Conservation (phyloP, 371 early-diverging fungal genomes). For the Basidiobolus meristosporus region DNA sequence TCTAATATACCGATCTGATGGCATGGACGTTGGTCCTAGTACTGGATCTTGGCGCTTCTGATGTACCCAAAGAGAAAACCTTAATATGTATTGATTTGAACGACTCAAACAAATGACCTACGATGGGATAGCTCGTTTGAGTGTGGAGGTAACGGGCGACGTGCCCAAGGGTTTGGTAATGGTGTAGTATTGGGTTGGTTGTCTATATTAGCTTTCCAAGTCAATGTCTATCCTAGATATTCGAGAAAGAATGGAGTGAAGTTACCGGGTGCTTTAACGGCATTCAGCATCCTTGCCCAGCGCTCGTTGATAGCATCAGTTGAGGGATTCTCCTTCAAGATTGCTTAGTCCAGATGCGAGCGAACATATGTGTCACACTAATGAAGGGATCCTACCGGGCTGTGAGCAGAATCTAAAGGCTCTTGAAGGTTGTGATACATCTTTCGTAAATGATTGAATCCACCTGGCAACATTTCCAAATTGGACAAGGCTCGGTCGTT, state of each 20-base stretch:
- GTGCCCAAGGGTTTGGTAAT: constrained; percentile 76
- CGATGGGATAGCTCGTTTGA: too few relatives aligned
- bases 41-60: too few relatives aligned
- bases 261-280: too few relatives aligned
- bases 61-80: too few relatives aligned
- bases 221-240: too few relatives aligned
- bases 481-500: constrained; percentile 73
- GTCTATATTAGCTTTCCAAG: constrained; percentile 7
- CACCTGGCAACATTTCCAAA: constrained; percentile 67
- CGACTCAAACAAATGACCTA: too few relatives aligned
- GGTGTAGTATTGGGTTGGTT: constrained; percentile 50
- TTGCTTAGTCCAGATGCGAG: constrained; percentile 3
- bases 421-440: constrained; percentile 59
- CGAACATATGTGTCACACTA: not conserved
- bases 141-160: constrained; percentile 6
- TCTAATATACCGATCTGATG: too few relatives aligned
- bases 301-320: constrained; percentile 41
- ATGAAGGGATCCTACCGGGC: constrained; percentile 4
- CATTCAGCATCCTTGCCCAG: not conserved
- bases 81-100: not conserved
- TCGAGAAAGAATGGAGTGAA: too few relatives aligned
- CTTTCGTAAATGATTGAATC: constrained; percentile 61
- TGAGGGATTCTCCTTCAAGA: constrained; percentile 11
- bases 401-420: constrained; percentile 35
- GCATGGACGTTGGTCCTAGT: too few relatives aligned